These are phyloP conservation scores for Populus euphratica DNA, from an alignment of 345 rosid genomes.

Conservation along the genomic window DNA sequence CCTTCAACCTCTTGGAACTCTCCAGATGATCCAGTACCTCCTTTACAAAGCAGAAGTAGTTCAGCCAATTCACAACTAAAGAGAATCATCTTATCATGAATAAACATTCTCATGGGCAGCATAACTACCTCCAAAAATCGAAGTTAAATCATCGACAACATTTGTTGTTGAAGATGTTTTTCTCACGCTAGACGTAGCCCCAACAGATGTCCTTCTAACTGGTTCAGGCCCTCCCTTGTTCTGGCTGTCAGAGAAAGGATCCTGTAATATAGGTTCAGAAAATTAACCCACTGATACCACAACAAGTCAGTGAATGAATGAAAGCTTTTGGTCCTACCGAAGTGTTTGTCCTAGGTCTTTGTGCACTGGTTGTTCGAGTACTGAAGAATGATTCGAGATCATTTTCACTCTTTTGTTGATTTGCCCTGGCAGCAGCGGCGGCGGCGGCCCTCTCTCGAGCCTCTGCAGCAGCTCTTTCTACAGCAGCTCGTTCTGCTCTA, in stretches of 20 bases:
- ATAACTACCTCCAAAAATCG: conserved; percentile 79
- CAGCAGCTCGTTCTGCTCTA: conserved; percentile 83
- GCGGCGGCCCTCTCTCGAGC: conserved; percentile 63
- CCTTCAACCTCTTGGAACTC: conserved; percentile 87
- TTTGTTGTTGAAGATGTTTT: conserved; percentile 77
- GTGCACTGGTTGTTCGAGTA: conserved; percentile 80
- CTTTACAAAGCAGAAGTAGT: conserved; percentile 38
- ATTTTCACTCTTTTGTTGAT: conserved; percentile 31
- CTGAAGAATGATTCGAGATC: conserved; percentile 89
- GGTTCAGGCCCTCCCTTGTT: conserved; percentile 66
- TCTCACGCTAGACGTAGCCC: conserved; percentile 55
- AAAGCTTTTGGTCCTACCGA: conserved; percentile 45
- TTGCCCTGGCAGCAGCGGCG: conserved; percentile 61
- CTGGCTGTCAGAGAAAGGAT: conserved; percentile 67
- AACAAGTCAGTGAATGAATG: conserved; percentile 6
- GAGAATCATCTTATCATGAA: background rate
- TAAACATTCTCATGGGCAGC: conserved; percentile 2
- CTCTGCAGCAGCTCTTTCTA: conserved; percentile 62
- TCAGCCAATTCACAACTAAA: conserved; percentile 15
- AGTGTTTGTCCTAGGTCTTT: conserved; percentile 69
- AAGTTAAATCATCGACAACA: conserved; percentile 74
- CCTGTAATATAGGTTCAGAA: conserved; percentile 43
- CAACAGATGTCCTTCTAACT: conserved; percentile 53
- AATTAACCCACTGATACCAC: background rate
- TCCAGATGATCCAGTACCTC: conserved; percentile 45